Evolutionary conservation across 2,329 filamentous ascomycete species (phyloP).

Genomic region (Volutella citrinella): DNA sequence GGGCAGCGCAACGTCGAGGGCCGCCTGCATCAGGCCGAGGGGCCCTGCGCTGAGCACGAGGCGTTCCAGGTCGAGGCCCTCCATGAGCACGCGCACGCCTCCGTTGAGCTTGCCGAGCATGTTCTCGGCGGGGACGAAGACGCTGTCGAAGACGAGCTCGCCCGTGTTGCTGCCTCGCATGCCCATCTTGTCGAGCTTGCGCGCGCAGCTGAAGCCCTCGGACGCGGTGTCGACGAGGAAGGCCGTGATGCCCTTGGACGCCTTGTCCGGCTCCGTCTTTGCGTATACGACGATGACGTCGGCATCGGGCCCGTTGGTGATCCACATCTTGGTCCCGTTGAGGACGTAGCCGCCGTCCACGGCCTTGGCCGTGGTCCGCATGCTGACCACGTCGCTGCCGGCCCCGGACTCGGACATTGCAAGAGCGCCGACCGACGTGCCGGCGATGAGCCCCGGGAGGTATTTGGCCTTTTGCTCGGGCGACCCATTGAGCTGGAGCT

Average conservation of each 20-base stretch:
- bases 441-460: conserved; percentile 77
- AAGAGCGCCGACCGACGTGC: conserved; percentile 78
- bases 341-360: conserved; percentile 83
- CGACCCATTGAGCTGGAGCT: conserved; percentile 85
- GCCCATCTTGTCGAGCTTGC: conserved; percentile 95
- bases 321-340: conserved; percentile 98
- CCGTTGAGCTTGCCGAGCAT: conserved; percentile 76
- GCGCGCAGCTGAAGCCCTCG: conserved; percentile 78
- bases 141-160: conserved; percentile 84
- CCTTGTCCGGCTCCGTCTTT: conserved; percentile 79
- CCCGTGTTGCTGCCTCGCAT: conserved; percentile 98
- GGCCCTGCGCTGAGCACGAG: conserved; percentile 89
- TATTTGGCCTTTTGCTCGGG: conserved; percentile 75
- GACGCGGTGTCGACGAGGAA: conserved; percentile 77
- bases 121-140: conserved; percentile 83
- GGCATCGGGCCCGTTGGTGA: conserved; percentile 97
- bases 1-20: conserved; percentile 80
- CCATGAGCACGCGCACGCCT: conserved; percentile 91
- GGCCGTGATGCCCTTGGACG: conserved; percentile 88
- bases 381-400: conserved; percentile 91
- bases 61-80: conserved; percentile 89
- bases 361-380: conserved; percentile 80
- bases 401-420: conserved; percentile 94
- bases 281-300: conserved; percentile 93
- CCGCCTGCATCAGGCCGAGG: conserved; percentile 90